Conservation (phyloP, 2,329 filamentous ascomycete species). For the Ophiocordyceps sinensis region DNA sequence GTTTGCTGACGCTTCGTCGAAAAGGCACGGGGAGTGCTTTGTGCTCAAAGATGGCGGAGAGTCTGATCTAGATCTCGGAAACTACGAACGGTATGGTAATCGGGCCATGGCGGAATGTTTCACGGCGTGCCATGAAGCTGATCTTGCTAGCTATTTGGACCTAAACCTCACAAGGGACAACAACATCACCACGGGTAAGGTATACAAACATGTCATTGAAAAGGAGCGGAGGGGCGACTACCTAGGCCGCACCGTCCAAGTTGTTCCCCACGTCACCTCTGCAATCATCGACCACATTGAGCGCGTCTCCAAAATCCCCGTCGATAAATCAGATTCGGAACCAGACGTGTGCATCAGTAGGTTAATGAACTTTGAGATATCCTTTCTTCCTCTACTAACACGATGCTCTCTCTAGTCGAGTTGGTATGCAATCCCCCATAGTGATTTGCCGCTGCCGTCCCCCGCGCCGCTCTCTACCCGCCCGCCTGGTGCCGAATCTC, state of each 20-base stretch:
- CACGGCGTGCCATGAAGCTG: not conserved
- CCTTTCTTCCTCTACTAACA: constrained; percentile 4
- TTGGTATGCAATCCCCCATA: constrained; percentile 10
- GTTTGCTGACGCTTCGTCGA: constrained; percentile 2
- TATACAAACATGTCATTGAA: constrained; percentile 80
- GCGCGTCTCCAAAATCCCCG: constrained; percentile 68
- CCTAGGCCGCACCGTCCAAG: constrained; percentile 76
- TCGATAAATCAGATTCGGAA: constrained; percentile 67
- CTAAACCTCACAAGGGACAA: constrained; percentile 72
- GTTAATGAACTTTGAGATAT: constrained; percentile 7
- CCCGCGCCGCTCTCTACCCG: too few relatives aligned
- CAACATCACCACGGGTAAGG: constrained; percentile 96
- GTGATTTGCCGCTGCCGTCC: too few relatives aligned
- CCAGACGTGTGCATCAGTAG: constrained; percentile 88
- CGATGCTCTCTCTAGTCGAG: constrained; percentile 14
- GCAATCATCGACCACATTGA: constrained; percentile 89
- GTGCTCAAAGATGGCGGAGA: constrained; percentile 71
- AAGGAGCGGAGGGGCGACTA: constrained; percentile 57
- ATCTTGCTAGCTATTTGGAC: constrained; percentile 46
- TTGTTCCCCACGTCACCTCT: constrained; percentile 84
- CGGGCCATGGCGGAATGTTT: too few relatives aligned
- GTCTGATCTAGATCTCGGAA: constrained; percentile 38
- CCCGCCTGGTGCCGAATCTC: too few relatives aligned
- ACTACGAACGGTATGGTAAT: constrained; percentile 30
- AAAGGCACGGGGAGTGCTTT: constrained; percentile 75